phyloP scores from a whole-genome alignment of 805 yeast species.

The Blastobotrys americana region DNA sequence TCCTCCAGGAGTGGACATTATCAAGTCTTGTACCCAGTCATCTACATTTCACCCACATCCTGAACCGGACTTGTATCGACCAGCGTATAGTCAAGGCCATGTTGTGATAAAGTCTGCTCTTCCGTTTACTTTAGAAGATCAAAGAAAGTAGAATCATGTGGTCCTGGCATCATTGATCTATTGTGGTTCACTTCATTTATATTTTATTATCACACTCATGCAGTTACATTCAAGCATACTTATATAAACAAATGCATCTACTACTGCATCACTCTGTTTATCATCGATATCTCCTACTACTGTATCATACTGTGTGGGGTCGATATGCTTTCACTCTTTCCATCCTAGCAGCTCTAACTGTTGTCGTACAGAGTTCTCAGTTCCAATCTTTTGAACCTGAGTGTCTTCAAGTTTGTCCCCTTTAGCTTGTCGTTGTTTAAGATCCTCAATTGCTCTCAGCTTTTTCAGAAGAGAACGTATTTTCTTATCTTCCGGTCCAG shows the following conservation, averaged over 20 bases:
- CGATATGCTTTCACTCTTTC: slow-evolving; percentile 31
- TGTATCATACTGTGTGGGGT: not conserved
- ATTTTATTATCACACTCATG: not conserved
- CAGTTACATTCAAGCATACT: not conserved
- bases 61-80: slow-evolving; percentile 43
- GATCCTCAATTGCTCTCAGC: slow-evolving; percentile 87
- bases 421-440: slow-evolving; percentile 74
- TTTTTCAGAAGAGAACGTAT: slow-evolving; percentile 85
- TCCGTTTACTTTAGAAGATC: slow-evolving; percentile 44
- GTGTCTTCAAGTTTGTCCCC: slow-evolving; percentile 90
- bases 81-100: slow-evolving; percentile 45
- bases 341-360: slow-evolving; percentile 77
- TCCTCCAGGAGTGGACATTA: slow-evolving; percentile 53
- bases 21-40: slow-evolving; percentile 42
- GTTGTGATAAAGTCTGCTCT: slow-evolving; percentile 40
- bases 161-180: too few species aligned
- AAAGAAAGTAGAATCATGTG: not conserved
- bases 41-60: slow-evolving; percentile 58
- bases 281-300: too few species aligned
- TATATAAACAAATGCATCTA: slow-evolving; percentile 1
- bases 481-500: slow-evolving; percentile 78
- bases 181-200: too few species aligned
- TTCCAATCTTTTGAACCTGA: slow-evolving; percentile 79
- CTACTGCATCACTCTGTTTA: too few species aligned
- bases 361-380: slow-evolving; percentile 71